Evolutionary conservation across 2,329 filamentous ascomycete species (phyloP).

Genomic region (Furcasterigmium furcatum): DNA sequence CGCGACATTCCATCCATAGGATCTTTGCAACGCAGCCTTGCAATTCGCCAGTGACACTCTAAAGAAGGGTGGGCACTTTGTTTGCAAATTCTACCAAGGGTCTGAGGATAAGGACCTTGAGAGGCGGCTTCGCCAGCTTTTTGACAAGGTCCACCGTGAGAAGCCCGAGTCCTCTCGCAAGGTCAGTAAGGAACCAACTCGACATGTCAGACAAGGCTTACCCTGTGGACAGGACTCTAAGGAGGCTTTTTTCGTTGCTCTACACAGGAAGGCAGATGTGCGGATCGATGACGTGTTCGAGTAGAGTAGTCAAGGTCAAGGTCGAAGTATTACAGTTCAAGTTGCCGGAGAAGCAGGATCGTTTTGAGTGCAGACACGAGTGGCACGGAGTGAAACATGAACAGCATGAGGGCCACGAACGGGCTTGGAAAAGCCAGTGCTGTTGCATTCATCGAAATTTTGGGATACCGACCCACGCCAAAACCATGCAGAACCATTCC

Average conservation of each 20-base stretch:
- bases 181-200: conserved; percentile 53
- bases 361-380: background rate
- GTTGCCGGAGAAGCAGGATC: background rate
- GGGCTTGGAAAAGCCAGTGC: background rate
- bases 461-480: conserved; percentile 44
- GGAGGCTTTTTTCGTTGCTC: conserved; percentile 82
- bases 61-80: conserved; percentile 78
- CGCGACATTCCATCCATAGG: conserved; percentile 51
- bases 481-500: conserved; percentile 29
- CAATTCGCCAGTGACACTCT: conserved; percentile 84
- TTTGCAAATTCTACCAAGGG: conserved; percentile 98
- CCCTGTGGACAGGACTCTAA: conserved; percentile 65
- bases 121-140: conserved; percentile 69
- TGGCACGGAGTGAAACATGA: background rate
- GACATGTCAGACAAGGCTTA: conserved; percentile 1
- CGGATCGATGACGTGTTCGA: background rate
- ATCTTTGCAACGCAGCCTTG: conserved; percentile 83
- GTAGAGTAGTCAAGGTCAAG: background rate
- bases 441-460: conserved; percentile 17
- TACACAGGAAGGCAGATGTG: conserved; percentile 59
- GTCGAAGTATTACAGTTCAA: too few relatives aligned
- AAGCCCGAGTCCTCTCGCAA: conserved; percentile 89
- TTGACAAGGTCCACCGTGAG: conserved; percentile 76
- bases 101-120: conserved; percentile 80
- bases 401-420: background rate